These are phyloP conservation scores for Clitocybe nebularis DNA, from an alignment of 1,284 basidiomycete genomes.

Conservation along the genomic window DNA sequence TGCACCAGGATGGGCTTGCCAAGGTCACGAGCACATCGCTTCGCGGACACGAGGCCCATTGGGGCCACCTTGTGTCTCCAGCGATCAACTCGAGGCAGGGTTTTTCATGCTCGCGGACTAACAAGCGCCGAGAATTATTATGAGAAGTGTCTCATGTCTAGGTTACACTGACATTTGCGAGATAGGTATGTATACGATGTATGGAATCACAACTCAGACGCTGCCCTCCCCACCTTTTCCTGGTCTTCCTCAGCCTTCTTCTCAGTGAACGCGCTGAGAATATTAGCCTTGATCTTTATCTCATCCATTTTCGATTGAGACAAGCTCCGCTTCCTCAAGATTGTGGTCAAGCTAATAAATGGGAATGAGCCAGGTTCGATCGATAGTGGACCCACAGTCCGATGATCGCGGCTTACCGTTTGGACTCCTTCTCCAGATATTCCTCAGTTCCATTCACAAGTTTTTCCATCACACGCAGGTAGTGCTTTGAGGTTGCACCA, in stretches of 20 bases:
- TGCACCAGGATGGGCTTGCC: constrained; percentile 7
- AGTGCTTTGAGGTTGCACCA: constrained; percentile 69
- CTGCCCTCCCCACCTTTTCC: constrained; percentile 38
- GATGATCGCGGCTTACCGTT: constrained; percentile 52
- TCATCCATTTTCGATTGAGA: constrained; percentile 85
- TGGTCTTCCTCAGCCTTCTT: constrained; percentile 43
- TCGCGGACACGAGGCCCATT: constrained; percentile 22
- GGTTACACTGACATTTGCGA: not conserved
- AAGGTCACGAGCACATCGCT: constrained; percentile 22
- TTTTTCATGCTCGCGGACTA: not conserved
- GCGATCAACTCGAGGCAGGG: constrained; percentile 15
- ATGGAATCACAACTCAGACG: constrained; percentile 38
- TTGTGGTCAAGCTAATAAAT: constrained; percentile 51
- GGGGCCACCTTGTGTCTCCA: constrained; percentile 7
- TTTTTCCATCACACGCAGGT: constrained; percentile 91
- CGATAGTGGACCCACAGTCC: constrained; percentile 5
- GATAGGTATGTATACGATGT: constrained; percentile 8
- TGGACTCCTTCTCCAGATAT: constrained; percentile 86
- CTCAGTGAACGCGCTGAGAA: constrained; percentile 71
- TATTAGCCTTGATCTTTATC: constrained; percentile 89
- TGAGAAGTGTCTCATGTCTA: constrained; percentile 1
- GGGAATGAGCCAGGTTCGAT: constrained; percentile 6
- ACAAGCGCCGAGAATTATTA: no score
- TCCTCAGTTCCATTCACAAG: constrained; percentile 66
- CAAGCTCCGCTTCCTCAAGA: constrained; percentile 74